Base-by-base conservation (phyloP, 2,329 filamentous ascomycete species). In the Sporothrix dimorphospora region DNA sequence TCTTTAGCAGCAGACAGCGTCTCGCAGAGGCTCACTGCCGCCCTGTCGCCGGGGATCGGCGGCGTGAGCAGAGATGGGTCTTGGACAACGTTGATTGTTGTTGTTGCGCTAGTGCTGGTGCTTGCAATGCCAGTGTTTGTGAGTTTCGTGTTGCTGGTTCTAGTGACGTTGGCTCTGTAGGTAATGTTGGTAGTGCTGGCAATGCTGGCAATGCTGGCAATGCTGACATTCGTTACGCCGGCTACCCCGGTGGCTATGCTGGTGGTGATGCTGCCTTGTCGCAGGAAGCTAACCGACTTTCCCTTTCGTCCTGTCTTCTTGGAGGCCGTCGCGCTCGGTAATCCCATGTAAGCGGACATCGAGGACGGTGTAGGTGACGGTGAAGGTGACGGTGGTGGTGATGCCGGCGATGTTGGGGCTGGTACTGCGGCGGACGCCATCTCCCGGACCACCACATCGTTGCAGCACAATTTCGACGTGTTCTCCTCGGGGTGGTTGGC, bases 381-480 rank as follows among this genome's bases (percentile, higher is more conserved):
- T 19, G 53, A 21, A n/a, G n/a, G n/a, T n/a, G n/a, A n/a, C n/a
- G n/a, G n/a, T 19, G 11, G 7, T 16, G 49, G 49, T 51, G 49
- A 51, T 51, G 49, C 30, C 30, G 30, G 30, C 30, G 30, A 16
- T 21, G 4, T 21, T 19, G 16, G 16, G 19, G 49, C 8, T 24
- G 14, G 24, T 59, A 27, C 27, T 4, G 8, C 16, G 53, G 21
- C 53, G 53, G 34, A 34, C 30, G 30, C 19, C 34, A 34, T n/a
- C 12, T 49, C 69, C 19, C 61, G 53, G 47, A 71, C 59, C 27
- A 66, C 59, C 4, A 71, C 45, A 3, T 67, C 30, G 16, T 55
- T n/a, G 57, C 59, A 71, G 1, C 24, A n/a, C 8, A 19, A 34
- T 6, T 47, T 61, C 11, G 42, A 16, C 12, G 49, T 53, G 1